phyloP scores from a whole-genome alignment of 108 stramenopile species.

The Mediolabrus comicus region DNA sequence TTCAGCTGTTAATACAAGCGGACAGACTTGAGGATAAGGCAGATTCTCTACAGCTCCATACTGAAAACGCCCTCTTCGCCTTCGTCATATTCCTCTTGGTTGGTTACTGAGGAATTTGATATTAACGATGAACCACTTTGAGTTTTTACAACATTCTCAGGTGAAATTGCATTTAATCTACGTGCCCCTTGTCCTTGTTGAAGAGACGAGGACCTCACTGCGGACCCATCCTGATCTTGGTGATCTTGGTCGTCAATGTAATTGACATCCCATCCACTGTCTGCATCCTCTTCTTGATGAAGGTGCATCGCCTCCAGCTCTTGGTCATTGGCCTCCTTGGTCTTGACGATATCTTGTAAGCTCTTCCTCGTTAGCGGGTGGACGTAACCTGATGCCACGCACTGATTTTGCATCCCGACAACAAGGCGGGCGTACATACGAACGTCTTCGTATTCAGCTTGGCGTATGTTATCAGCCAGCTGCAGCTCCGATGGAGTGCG shows the following conservation, averaged over 20 bases:
- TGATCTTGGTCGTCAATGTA: constrained; percentile 1
- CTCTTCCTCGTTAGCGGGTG: constrained; percentile 17
- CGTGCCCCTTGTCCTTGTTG: not conserved
- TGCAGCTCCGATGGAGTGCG: constrained; percentile 47
- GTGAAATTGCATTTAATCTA: not conserved
- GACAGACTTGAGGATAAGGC: not conserved
- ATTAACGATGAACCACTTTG: not conserved
- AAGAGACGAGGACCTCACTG: not conserved
- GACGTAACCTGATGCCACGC: constrained; percentile 10
- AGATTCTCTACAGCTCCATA: constrained; percentile 7
- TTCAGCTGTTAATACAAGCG: not conserved
- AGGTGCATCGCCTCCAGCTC: constrained; percentile 1
- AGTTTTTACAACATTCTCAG: not conserved
- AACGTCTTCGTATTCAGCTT: constrained; percentile 38
- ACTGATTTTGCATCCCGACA: constrained; percentile 25
- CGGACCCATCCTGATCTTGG: not conserved
- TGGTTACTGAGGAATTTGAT: not conserved
- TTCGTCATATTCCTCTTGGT: not conserved
- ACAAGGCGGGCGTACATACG: constrained; percentile 46
- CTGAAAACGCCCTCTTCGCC: constrained; percentile 4
- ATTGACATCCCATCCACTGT: constrained; percentile 12
- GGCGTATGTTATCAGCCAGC: constrained; percentile 27
- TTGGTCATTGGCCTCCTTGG: constrained; percentile 22
- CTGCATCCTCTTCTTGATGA: not conserved
- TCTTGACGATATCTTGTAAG: constrained; percentile 13